Conservation (phyloP, 306 rosid genomes). For the Datisca glomerata region DNA sequence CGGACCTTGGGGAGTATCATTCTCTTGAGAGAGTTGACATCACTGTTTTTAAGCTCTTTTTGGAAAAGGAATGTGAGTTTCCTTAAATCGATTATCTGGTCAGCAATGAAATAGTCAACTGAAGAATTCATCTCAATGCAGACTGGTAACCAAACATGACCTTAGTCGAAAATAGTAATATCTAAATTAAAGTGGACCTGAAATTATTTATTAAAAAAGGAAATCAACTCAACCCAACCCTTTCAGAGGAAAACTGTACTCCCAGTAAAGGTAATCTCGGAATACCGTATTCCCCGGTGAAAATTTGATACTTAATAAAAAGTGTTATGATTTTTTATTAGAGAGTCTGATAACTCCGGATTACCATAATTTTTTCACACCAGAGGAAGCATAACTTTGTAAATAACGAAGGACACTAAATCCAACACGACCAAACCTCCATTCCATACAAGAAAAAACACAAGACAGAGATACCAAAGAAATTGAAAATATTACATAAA, state of each 20-base stretch:
- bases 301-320: neutral
- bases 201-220: no score
- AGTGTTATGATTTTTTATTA: neutral
- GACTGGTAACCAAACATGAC: neutral
- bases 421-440: conserved; percentile 7
- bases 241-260: no score
- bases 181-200: no score
- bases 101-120: neutral
- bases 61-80: conserved; percentile 70
- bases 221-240: no score
- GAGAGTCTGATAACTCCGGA: no score
- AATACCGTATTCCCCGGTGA: neutral
- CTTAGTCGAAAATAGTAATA: no score
- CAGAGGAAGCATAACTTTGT: neutral
- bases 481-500: neutral
- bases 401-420: conserved; percentile 1
- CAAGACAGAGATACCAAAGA: neutral
- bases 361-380: neutral
- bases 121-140: neutral
- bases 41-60: conserved; percentile 88
- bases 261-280: no score
- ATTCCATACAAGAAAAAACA: conserved; percentile 1
- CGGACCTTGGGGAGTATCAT: conserved; percentile 90
- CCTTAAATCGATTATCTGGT: conserved; percentile 48
- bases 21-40: conserved; percentile 82